A percentile compares a stretch with the other conserved stretches of the same genome.
Evolutionary conservation across 768 basidiomycete species (phyloP).

Genomic region (Mycena filopes): DNA sequence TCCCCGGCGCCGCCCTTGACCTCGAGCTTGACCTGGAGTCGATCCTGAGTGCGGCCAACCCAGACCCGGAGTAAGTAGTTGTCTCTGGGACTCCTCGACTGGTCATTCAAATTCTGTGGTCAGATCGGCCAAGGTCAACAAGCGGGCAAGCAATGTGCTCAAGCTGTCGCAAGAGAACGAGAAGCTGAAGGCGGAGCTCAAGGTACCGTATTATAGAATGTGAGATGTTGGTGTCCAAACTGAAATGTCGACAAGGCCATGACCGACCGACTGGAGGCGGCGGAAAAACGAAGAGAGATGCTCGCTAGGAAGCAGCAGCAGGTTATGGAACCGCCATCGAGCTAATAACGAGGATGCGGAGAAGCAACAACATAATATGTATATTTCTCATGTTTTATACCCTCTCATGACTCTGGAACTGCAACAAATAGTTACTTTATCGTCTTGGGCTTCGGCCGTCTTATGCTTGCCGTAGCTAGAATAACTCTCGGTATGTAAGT

Average conservation of each 20-base stretch:
- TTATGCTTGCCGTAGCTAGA: too few relatives aligned
- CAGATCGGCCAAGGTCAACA: constrained; percentile 65
- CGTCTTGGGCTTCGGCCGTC: neutral
- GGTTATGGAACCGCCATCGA: constrained; percentile 41
- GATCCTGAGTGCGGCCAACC: constrained; percentile 49
- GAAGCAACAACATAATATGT: constrained; percentile 19
- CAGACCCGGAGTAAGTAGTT: constrained; percentile 59
- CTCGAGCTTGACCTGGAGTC: constrained; percentile 55
- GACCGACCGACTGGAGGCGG: constrained; percentile 78
- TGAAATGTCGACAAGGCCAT: constrained; percentile 57
- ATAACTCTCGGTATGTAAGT: neutral
- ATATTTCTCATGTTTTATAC: constrained; percentile 23
- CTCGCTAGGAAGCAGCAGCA: constrained; percentile 51
- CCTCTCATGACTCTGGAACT: constrained; percentile 3
- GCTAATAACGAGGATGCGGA: constrained; percentile 13
- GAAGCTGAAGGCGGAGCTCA: constrained; percentile 79
- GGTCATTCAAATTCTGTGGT: constrained; percentile 35
- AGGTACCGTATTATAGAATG: constrained; percentile 19
- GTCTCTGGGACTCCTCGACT: constrained; percentile 35
- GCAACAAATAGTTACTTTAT: neutral
- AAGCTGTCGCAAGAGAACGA: constrained; percentile 84
- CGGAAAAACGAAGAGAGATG: constrained; percentile 69
- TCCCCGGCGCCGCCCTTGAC: constrained; percentile 60
- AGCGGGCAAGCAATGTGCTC: constrained; percentile 81
- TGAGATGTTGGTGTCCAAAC: neutral